Evolutionary conservation across 176 grass and related monocot genomes (phyloP).

Genomic region (Oryza glumipatula): DNA sequence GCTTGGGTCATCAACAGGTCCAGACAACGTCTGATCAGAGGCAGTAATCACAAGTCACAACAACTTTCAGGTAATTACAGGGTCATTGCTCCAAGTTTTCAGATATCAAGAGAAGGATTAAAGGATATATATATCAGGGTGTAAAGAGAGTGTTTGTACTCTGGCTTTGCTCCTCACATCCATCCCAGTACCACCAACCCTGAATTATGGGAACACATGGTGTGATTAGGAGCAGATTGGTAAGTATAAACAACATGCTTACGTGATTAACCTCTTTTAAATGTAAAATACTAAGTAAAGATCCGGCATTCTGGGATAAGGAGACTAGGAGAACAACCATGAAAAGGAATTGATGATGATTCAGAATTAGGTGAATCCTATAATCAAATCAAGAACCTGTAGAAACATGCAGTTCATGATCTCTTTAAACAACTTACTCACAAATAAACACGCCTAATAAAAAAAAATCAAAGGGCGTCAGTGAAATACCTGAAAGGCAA

Average conservation of each 20-base stretch:
- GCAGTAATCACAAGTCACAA: neutral
- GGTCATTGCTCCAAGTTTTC: neutral
- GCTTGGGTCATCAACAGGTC: constrained; percentile 67
- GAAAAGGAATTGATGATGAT: neutral
- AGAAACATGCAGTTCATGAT: neutral
- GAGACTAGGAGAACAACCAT: neutral
- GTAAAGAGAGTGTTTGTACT: neutral
- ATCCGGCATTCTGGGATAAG: neutral
- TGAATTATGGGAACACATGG: constrained; percentile 22
- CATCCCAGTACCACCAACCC: constrained; percentile 85
- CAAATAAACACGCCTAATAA: neutral
- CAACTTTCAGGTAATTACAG: neutral
- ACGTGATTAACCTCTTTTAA: neutral
- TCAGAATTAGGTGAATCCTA: neutral
- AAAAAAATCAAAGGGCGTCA: neutral
- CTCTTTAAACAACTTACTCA: neutral
- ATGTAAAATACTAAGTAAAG: neutral
- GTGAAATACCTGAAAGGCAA: neutral
- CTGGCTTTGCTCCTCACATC: constrained; percentile 96
- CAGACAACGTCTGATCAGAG: constrained; percentile 67
- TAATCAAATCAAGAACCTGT: neutral
- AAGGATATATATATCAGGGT: neutral
- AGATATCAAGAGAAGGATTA: neutral
- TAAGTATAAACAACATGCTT: neutral
- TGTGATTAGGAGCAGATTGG: neutral